Conservation (phyloP, 768 basidiomycete species). For the Suillus fuscotomentosus region DNA sequence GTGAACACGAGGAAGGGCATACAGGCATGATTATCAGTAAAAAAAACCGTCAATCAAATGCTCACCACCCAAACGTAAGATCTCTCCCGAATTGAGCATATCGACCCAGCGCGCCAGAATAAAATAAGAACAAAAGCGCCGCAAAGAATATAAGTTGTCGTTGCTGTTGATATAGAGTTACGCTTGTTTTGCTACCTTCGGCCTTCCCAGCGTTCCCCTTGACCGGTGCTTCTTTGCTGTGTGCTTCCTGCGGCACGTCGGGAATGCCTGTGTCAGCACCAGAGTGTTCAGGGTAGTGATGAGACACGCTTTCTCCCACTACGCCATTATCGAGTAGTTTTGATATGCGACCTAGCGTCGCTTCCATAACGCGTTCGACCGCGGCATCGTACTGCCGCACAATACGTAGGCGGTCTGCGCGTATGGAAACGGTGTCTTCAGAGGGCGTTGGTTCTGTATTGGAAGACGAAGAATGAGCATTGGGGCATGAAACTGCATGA, state of each 20-base stretch:
- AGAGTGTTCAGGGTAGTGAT: neutral
- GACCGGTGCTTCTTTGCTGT: neutral
- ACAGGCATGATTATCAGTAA: neutral
- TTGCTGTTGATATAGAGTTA: neutral
- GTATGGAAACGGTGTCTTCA: constrained; percentile 19
- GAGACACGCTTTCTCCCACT: neutral
- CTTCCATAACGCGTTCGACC: constrained; percentile 15
- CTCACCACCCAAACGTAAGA: neutral
- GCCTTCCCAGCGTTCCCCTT: neutral
- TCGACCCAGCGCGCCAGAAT: constrained; percentile 1
- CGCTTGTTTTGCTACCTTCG: neutral
- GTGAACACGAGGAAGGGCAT: neutral
- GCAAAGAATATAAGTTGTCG: neutral
- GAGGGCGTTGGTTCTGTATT: constrained; percentile 28
- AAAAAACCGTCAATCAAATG: neutral
- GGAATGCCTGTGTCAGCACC: neutral
- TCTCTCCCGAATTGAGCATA: neutral
- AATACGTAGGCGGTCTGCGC: constrained; percentile 20
- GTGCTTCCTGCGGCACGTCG: neutral
- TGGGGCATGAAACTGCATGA: constrained; percentile 11
- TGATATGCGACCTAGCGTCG: constrained; percentile 21
- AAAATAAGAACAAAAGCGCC: neutral
- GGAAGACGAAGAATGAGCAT: neutral
- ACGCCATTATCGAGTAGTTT: neutral
- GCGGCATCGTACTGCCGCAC: constrained; percentile 22